These are phyloP conservation scores for Chromera velia DNA, from an alignment of 73 alveolate species.

Conservation along the genomic window DNA sequence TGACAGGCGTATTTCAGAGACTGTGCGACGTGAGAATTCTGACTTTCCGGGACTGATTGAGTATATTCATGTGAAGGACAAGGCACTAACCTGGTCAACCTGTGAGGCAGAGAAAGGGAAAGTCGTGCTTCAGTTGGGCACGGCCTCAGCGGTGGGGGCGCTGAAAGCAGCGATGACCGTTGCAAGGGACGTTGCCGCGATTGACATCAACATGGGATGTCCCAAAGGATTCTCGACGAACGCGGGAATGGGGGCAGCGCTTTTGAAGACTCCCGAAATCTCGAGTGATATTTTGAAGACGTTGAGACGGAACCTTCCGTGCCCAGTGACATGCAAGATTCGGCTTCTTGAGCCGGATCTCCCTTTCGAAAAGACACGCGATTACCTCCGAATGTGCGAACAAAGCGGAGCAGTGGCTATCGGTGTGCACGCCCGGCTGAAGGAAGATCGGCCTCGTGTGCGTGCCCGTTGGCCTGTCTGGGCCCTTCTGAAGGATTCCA, in stretches of 20 bases:
- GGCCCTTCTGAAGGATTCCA: background rate
- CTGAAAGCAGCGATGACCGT: constrained; percentile 35
- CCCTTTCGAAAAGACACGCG: constrained; percentile 8
- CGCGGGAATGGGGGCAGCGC: constrained; percentile 61
- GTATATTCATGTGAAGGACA: too few species aligned
- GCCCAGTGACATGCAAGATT: constrained; percentile 46
- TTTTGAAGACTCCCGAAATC: constrained; percentile 30
- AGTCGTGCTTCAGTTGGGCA: constrained; percentile 46
- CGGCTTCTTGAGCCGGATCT: constrained; percentile 26
- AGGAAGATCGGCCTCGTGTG: background rate
- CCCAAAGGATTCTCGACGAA: constrained; percentile 55
- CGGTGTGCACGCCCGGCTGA: background rate
- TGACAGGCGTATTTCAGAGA: constrained; percentile 37
- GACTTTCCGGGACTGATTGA: too few species aligned
- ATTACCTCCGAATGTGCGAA: constrained; percentile 4
- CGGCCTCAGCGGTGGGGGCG: constrained; percentile 36
- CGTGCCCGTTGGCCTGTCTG: background rate
- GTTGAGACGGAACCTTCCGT: constrained; percentile 16
- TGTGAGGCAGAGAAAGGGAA: constrained; percentile 35
- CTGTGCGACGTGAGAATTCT: constrained; percentile 25
- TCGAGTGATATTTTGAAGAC: constrained; percentile 43
- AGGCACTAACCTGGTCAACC: too few species aligned
- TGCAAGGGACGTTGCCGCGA: constrained; percentile 36
- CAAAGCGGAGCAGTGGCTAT: background rate
- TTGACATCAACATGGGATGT: constrained; percentile 67